Evolutionary conservation across 129 eudicot genomes (phyloP).

Genomic region (Ambrosia trifida): DNA sequence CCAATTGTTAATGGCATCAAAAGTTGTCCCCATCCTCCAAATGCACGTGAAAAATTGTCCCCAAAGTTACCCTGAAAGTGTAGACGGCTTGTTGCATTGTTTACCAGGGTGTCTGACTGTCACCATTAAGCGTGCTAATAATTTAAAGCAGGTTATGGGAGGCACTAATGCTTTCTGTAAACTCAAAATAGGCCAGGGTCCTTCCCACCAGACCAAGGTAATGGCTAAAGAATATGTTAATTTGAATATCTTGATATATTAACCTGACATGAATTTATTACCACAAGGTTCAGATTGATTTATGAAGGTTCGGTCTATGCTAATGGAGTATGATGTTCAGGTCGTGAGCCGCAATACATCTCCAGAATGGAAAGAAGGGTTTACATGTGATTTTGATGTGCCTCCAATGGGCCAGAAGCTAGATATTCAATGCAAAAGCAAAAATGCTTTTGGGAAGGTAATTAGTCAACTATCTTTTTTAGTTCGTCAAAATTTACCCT

Average conservation of each 20-base stretch:
- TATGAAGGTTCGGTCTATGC: background rate
- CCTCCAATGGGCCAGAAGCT: slow-evolving; percentile 88
- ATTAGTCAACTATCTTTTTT: background rate
- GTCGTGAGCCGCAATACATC: slow-evolving; percentile 56
- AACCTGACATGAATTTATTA: background rate
- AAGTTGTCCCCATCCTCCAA: slow-evolving; percentile 80
- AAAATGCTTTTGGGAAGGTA: slow-evolving; percentile 79
- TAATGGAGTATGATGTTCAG: slow-evolving; percentile 35
- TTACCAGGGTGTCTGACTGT: slow-evolving; percentile 85
- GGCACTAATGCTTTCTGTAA: slow-evolving; percentile 75
- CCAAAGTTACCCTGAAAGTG: slow-evolving; percentile 69
- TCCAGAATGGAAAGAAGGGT: slow-evolving; percentile 80
- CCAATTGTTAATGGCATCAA: slow-evolving; percentile 66
- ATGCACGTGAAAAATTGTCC: slow-evolving; percentile 75
- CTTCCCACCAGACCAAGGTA: slow-evolving; percentile 78
- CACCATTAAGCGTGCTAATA: slow-evolving; percentile 63
- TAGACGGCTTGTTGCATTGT: slow-evolving; percentile 66
- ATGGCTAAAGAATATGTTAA: background rate
- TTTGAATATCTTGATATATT: background rate
- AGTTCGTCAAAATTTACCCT: background rate
- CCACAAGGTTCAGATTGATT: background rate
- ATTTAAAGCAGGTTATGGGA: slow-evolving; percentile 63
- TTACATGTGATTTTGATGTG: slow-evolving; percentile 80
- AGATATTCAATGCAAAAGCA: slow-evolving; percentile 69
- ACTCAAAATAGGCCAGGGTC: slow-evolving; percentile 72